phyloP scores from a whole-genome alignment of 352 stramenopile genomes.

The Globisporangium carolinianum region DNA sequence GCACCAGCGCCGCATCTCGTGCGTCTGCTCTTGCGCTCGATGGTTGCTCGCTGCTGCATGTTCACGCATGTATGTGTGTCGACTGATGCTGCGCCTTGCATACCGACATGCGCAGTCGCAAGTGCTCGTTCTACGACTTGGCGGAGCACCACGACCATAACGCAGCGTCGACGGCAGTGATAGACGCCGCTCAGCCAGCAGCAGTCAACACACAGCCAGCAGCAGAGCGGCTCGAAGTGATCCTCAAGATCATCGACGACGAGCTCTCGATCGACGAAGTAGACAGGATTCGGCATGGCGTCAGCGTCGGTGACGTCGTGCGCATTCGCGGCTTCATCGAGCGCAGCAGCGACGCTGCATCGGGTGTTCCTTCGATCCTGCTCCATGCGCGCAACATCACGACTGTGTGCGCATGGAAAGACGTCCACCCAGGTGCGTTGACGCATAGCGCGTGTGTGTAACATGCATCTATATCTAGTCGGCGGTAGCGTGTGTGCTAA shows the following conservation, averaged over 20 bases:
- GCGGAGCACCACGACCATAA: slow-evolving; percentile 9
- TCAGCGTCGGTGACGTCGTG: slow-evolving; percentile 69
- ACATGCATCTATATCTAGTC: too few species aligned
- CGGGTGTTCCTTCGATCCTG: slow-evolving; percentile 16
- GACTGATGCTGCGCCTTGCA: not conserved
- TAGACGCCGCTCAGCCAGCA: not conserved
- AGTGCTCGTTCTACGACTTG: slow-evolving; percentile 76
- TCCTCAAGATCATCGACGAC: slow-evolving; percentile 69
- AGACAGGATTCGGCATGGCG: slow-evolving; percentile 45
- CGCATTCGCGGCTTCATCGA: slow-evolving; percentile 57
- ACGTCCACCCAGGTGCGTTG: slow-evolving; percentile 27
- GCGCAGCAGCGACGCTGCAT: slow-evolving; percentile 11
- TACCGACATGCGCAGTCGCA: slow-evolving; percentile 24
- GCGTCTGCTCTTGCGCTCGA: slow-evolving; percentile 9
- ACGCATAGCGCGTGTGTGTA: not conserved
- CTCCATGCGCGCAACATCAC: slow-evolving; percentile 39
- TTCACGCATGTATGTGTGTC: not conserved
- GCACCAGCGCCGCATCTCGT: slow-evolving; percentile 71
- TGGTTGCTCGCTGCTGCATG: not conserved
- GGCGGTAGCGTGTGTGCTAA: too few species aligned
- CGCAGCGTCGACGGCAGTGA: not conserved
- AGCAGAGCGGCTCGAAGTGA: slow-evolving; percentile 50
- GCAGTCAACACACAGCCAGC: slow-evolving; percentile 9
- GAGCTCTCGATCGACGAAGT: slow-evolving; percentile 59
- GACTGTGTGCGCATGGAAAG: slow-evolving; percentile 40